Conservation (phyloP, 2,329 filamentous ascomycete genomes). For the Botryotinia convoluta region DNA sequence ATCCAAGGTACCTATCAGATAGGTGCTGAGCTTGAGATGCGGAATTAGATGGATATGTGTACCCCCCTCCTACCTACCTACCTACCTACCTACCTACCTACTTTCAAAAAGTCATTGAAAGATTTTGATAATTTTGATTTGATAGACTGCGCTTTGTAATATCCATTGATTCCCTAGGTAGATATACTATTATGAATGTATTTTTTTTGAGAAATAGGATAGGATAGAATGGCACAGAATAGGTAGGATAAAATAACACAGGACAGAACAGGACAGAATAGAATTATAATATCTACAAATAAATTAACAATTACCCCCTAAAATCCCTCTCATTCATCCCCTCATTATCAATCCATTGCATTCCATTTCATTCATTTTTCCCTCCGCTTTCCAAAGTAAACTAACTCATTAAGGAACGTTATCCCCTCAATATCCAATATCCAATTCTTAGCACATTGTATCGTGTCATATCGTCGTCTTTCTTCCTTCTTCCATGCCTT, state of each 20-base stretch:
- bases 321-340: neutral
- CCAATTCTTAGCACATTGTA: neutral
- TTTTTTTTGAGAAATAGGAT: no score
- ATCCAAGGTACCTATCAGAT: no score
- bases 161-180: no score
- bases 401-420: neutral
- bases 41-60: no score
- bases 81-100: no score
- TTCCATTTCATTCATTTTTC: neutral
- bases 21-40: no score
- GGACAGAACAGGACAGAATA: neutral
- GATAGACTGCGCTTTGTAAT: no score
- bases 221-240: neutral
- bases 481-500: neutral
- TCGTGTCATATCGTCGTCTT: neutral
- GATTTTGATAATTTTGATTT: no score
- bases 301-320: neutral
- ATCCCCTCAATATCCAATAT: neutral
- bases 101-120: no score
- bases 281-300: conserved; percentile 8
- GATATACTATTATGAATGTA: no score
- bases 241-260: neutral
- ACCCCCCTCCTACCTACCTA: no score
- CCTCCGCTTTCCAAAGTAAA: neutral
- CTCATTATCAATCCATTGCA: neutral